Conservation (phyloP, 2,329 filamentous ascomycete genomes). For the Stemphylium beticola region DNA sequence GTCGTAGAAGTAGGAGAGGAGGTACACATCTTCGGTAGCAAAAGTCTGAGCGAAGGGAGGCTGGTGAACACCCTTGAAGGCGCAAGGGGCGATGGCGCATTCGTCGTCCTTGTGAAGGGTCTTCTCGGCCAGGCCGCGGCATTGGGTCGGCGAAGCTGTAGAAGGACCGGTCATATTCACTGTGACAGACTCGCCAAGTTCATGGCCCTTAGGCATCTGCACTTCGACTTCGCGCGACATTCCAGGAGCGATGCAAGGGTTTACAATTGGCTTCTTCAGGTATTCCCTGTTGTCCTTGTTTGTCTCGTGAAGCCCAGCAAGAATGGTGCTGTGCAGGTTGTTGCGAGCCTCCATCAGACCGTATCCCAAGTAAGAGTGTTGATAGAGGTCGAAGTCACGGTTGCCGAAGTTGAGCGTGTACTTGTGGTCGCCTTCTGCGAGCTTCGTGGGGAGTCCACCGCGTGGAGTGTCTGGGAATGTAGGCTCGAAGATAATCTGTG, state of each 20-base stretch:
- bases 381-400: slow-evolving; percentile 89
- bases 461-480: slow-evolving; percentile 77
- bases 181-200: slow-evolving; percentile 67
- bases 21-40: slow-evolving; percentile 86
- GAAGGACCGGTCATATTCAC: slow-evolving; percentile 89
- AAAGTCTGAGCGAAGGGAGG: slow-evolving; percentile 93
- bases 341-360: slow-evolving; percentile 95
- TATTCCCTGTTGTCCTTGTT: slow-evolving; percentile 66
- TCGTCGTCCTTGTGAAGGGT: slow-evolving; percentile 85
- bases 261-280: slow-evolving; percentile 73
- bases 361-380: slow-evolving; percentile 97
- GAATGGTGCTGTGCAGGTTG: slow-evolving; percentile 76
- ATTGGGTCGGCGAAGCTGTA: slow-evolving; percentile 79
- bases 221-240: slow-evolving; percentile 77
- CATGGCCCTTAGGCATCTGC: slow-evolving; percentile 69
- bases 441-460: slow-evolving; percentile 83
- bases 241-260: slow-evolving; percentile 86
- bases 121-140: slow-evolving; percentile 86
- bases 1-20: slow-evolving; percentile 98
- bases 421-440: slow-evolving; percentile 93
- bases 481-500: slow-evolving; percentile 98
- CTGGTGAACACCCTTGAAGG: slow-evolving; percentile 97
- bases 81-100: slow-evolving; percentile 88
- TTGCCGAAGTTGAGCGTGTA: slow-evolving; percentile 91
- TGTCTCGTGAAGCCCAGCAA: slow-evolving; percentile 72